Evolutionary conservation across 2,329 filamentous ascomycete species (phyloP).

Genomic region (Fusarium globosum): DNA sequence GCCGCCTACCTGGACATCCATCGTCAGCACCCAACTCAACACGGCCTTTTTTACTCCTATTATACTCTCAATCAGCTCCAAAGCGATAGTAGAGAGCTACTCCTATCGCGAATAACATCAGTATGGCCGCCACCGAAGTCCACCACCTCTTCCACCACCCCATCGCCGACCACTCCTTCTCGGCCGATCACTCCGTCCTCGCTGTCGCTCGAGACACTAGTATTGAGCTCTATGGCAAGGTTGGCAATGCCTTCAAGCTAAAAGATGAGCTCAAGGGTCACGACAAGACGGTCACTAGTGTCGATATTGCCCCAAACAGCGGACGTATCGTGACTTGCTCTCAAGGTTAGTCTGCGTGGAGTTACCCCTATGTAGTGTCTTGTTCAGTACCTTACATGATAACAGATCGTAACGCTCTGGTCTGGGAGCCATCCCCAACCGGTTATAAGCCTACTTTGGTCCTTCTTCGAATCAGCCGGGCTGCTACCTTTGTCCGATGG

Average conservation of each 20-base stretch:
- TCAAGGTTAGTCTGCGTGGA: conserved; percentile 71
- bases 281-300: conserved; percentile 95
- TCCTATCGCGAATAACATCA: conserved; percentile 58
- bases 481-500: conserved; percentile 97
- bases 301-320: conserved; percentile 91
- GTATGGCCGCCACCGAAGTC: conserved; percentile 88
- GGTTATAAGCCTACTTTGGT: conserved; percentile 98
- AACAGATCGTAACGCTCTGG: conserved; percentile 93
- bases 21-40: conserved; percentile 28
- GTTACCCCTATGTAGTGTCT: background rate
- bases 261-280: conserved; percentile 95
- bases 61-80: conserved; percentile 26
- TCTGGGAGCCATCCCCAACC: conserved; percentile 93
- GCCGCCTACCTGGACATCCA: conserved; percentile 14
- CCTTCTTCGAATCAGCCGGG: conserved; percentile 94
- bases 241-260: conserved; percentile 80
- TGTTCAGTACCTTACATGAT: conserved; percentile 12
- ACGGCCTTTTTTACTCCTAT: conserved; percentile 21
- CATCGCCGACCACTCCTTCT: conserved; percentile 98
- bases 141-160: conserved; percentile 97
- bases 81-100: conserved; percentile 94
- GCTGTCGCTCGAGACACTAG: conserved; percentile 91
- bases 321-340: conserved; percentile 98
- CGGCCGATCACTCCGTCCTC: conserved; percentile 85
- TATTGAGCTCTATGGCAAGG: conserved; percentile 86